A percentile compares a stretch with the other conserved stretches of the same genome.
Evolutionary conservation across 2,329 filamentous ascomycete species (phyloP).

Genomic region (Leptodontidium sp.): DNA sequence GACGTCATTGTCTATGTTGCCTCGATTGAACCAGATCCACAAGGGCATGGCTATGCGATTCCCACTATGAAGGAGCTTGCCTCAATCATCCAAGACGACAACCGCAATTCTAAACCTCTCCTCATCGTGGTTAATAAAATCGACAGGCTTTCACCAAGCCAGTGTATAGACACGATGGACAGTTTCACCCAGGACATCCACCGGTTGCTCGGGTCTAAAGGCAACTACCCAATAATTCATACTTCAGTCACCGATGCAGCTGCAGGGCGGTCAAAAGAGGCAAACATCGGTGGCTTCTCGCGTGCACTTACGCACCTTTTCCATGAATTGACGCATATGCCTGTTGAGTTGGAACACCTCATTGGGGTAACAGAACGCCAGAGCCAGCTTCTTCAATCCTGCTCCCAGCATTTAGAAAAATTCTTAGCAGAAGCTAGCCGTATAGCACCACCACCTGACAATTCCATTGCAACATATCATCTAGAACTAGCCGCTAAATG

Average conservation of each 20-base stretch:
- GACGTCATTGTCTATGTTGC: constrained; percentile 86
- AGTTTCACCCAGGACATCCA: not conserved
- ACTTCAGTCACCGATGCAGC: constrained; percentile 77
- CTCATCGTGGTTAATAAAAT: constrained; percentile 71
- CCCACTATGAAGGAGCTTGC: not conserved
- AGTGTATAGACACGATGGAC: not conserved
- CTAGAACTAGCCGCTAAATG: constrained; percentile 81
- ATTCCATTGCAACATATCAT: constrained; percentile 90
- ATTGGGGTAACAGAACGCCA: constrained; percentile 92
- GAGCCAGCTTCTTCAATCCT: constrained; percentile 78
- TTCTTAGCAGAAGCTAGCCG: constrained; percentile 70
- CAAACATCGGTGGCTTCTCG: constrained; percentile 72
- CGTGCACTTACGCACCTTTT: constrained; percentile 73
- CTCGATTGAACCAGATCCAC: constrained; percentile 66
- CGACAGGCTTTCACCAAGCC: constrained; percentile 54
- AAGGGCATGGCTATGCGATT: not conserved
- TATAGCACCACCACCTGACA: constrained; percentile 65
- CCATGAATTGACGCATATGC: constrained; percentile 72
- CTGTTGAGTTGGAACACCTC: constrained; percentile 79
- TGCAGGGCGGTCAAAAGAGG: constrained; percentile 56
- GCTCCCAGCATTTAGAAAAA: constrained; percentile 73
- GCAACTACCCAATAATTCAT: constrained; percentile 53
- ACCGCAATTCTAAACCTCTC: constrained; percentile 53
- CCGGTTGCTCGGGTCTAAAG: not conserved
- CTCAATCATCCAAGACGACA: not conserved